Base-by-base conservation (phyloP, 768 basidiomycete genomes). In the Gloeophyllum trabeum region DNA sequence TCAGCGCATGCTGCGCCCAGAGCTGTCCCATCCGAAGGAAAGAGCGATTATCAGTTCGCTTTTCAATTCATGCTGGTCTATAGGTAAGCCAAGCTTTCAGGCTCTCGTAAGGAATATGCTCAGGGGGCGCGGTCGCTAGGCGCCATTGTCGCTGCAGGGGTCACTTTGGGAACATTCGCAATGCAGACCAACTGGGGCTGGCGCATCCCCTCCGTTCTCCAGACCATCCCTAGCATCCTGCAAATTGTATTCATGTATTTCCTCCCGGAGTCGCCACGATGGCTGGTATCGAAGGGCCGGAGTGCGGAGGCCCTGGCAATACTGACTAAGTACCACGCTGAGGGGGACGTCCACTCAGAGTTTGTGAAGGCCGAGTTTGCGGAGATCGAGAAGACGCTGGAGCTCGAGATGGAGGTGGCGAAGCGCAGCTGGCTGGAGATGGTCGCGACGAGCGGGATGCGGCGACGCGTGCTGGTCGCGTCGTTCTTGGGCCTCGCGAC, bases 21-120 rank as follows among this genome's bases (percentile, higher is more conserved):
- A 85, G 55, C 63, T 83, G 13, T 71, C 79, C 0, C 76, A 80
- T 58, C 80, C 81, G 0, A 79, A 76, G 42, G 80, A 83, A 59
- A 76, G 82, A 39, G 76, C 75, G 2, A 69, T 71, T 4, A 52
- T 85, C 16, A 79, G 78, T 6, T 76, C 76, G 3, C 60, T 77
- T 1, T 79, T 75, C 62, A 79, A 78, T 56, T 65, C 76, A 0
- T 76, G 72, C 44, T 81, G 75, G 62, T 78, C 75, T 54, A 67
- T 74, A 35, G 72, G 71, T 66, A 51, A 30, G 53, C 35, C n/a
- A n/a, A n/a, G n/a, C n/a, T n/a, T n/a, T n/a, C n/a, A n/a, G n/a
- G n/a, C n/a, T n/a, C n/a, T n/a, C n/a, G n/a, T n/a, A n/a, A n/a
- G n/a, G n/a, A n/a, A n/a, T n/a, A n/a, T n/a, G n/a, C n/a, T n/a